Evolutionary conservation across 2,329 filamentous ascomycete genomes (phyloP).

Genomic region (Beauveria asiatica): DNA sequence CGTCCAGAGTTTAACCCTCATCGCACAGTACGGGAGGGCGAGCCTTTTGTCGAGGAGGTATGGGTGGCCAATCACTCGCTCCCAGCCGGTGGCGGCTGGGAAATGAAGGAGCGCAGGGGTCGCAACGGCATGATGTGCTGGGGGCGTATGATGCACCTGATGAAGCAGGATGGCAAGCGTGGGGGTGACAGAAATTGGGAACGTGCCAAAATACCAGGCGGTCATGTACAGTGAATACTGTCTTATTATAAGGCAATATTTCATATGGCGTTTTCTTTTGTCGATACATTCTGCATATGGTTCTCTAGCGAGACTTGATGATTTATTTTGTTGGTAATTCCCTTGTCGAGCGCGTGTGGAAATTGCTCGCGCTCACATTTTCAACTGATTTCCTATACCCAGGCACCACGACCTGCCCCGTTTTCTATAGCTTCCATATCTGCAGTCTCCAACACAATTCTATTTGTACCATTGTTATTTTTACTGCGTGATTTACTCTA

Average conservation of each 20-base stretch:
- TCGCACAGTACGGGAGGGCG: slow-evolving; percentile 48
- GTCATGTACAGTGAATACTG: background rate
- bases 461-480: background rate
- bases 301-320: background rate
- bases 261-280: background rate
- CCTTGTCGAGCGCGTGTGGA: background rate
- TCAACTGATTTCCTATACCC: background rate
- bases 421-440: background rate
- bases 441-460: background rate
- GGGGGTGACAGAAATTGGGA: slow-evolving; percentile 11
- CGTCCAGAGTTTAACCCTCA: slow-evolving; percentile 54
- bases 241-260: background rate
- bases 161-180: slow-evolving; percentile 16
- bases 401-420: background rate
- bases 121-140: slow-evolving; percentile 48
- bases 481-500: background rate
- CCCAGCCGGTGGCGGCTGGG: slow-evolving; percentile 20
- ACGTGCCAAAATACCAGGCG: background rate
- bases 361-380: background rate
- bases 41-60: slow-evolving; percentile 41
- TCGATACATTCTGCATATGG: background rate
- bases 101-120: slow-evolving; percentile 34
- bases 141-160: slow-evolving; percentile 38
- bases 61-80: slow-evolving; percentile 32
- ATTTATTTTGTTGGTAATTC: background rate